Base-by-base conservation (phyloP, 352 stramenopile genomes). In the Phytophthora kernoviae region DNA sequence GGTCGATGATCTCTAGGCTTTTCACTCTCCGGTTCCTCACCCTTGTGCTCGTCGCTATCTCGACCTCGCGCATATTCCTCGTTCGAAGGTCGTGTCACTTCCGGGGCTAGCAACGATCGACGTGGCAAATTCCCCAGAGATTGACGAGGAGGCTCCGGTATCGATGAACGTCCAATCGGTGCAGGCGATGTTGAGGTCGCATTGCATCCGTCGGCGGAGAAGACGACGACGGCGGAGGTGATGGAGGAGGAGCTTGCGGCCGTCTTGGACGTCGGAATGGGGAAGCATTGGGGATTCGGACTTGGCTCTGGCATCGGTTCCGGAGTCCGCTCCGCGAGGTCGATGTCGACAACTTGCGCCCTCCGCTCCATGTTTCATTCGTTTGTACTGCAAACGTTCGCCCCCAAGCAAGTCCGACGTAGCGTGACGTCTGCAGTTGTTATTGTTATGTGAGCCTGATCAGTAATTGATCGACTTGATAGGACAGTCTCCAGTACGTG, bases 31-130 rank as follows among this genome's bases (percentile, higher is more conserved):
- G 50, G 49, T 49, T 44, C 34, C 2, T 51, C 45, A 10, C 66
- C 66, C 42, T 70, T 60, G 10, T 57, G 46, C 21, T 78, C 68
- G 17, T 78, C 54, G 40, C 56, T 78, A 11, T 65, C 50, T 47
- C 70, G 43, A 2, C 58, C 62, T n/a, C 36, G 37, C 14, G 65
- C 42, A n/a, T 52, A 66, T 0, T 62, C 47, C 8, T 62, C 48
- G n/a, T n/a, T n/a, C 8, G 44, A 67, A 27, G 59, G 56, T 41
- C 30, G n/a, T 5, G 51, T 33, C 8, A 40, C 47, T 47, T 70
- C 58, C 3, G 65, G 65, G 2, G 52, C 72, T 7, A 81, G 21
- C 43, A 75, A 45, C 24, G 72, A 81, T 0, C 68, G 51, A 15
- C 72, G 58, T 1, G 72, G 72, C 22, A 55, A 67, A 49, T 65